phyloP scores from a whole-genome alignment of 352 stramenopile species.

The Pythium insidiosum region DNA sequence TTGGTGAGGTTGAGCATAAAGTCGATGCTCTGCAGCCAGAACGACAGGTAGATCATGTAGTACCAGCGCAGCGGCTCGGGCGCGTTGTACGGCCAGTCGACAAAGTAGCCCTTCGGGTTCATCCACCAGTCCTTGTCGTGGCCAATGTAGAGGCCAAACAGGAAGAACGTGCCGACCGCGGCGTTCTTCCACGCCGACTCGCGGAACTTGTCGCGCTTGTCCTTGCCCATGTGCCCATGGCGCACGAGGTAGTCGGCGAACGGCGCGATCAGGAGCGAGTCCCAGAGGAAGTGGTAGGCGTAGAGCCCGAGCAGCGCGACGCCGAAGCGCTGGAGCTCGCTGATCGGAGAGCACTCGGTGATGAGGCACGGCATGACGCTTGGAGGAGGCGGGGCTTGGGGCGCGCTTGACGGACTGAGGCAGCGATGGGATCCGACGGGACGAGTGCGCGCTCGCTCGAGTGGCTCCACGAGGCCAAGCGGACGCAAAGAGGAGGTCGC shows the following conservation, averaged over 20 bases:
- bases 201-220: constrained; percentile 78
- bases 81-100: constrained; percentile 33
- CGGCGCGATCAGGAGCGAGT: constrained; percentile 52
- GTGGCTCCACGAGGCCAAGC: too few relatives aligned
- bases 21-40: constrained; percentile 78
- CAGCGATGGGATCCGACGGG: too few relatives aligned
- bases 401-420: not conserved
- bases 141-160: constrained; percentile 51
- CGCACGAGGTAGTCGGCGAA: constrained; percentile 31
- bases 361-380: constrained; percentile 62
- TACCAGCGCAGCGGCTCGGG: constrained; percentile 63
- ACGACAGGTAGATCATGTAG: constrained; percentile 82
- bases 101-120: constrained; percentile 61
- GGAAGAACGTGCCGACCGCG: constrained; percentile 52
- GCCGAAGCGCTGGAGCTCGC: constrained; percentile 56
- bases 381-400: not conserved
- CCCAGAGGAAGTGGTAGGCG: constrained; percentile 63
- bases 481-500: too few relatives aligned
- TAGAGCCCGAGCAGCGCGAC: constrained; percentile 43
- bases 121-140: constrained; percentile 66
- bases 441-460: too few relatives aligned
- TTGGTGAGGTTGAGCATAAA: constrained; percentile 81
- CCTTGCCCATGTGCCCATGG: constrained; percentile 28
- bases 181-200: constrained; percentile 82
- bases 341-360: constrained; percentile 39